These are phyloP conservation scores for Zasmidium angulare DNA, from an alignment of 2,329 filamentous ascomycete species.

Conservation along the genomic window DNA sequence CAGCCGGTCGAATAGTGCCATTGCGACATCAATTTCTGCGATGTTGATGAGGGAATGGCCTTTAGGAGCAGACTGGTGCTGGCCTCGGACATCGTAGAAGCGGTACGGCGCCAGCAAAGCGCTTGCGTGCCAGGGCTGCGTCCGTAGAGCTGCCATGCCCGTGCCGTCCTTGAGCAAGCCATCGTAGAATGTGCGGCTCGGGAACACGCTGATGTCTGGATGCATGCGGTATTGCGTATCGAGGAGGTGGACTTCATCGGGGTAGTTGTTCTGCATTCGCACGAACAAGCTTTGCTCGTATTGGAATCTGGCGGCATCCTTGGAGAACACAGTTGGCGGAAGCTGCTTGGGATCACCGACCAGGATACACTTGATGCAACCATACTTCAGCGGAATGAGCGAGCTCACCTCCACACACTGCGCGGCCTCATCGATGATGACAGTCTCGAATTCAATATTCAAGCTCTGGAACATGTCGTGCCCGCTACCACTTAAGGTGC, in stretches of 20 bases:
- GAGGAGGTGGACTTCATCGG: constrained; percentile 85
- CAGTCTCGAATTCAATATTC: constrained; percentile 95
- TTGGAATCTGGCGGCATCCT: constrained; percentile 85
- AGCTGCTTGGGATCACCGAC: constrained; percentile 98
- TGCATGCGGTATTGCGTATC: constrained; percentile 99
- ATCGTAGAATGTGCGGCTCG: constrained; percentile 90
- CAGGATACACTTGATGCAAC: constrained; percentile 92
- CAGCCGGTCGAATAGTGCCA: constrained; percentile 80
- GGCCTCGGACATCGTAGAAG: constrained; percentile 93
- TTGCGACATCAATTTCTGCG: constrained; percentile 80
- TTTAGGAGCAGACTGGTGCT: constrained; percentile 75
- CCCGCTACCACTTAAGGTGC: constrained; percentile 90
- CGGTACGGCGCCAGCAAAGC: constrained; percentile 84
- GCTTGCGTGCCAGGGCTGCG: constrained; percentile 81
- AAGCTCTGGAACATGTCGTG: constrained; percentile 97
- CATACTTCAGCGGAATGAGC: constrained; percentile 94
- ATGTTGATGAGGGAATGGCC: constrained; percentile 90
- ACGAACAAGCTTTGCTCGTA: constrained; percentile 99
- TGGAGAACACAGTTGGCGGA: constrained; percentile 91
- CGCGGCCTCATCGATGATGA: constrained; percentile 96
- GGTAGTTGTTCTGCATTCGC: constrained; percentile 92
- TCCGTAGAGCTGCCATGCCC: constrained; percentile 70
- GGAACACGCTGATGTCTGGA: constrained; percentile 89
- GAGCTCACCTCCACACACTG: constrained; percentile 98
- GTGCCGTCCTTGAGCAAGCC: constrained; percentile 76